Percentiles rank a stretch among this genome's conserved stretches.
phyloP scores from a whole-genome alignment of 371 early-diverging fungal species.

The Saksenaea oblongispora region DNA sequence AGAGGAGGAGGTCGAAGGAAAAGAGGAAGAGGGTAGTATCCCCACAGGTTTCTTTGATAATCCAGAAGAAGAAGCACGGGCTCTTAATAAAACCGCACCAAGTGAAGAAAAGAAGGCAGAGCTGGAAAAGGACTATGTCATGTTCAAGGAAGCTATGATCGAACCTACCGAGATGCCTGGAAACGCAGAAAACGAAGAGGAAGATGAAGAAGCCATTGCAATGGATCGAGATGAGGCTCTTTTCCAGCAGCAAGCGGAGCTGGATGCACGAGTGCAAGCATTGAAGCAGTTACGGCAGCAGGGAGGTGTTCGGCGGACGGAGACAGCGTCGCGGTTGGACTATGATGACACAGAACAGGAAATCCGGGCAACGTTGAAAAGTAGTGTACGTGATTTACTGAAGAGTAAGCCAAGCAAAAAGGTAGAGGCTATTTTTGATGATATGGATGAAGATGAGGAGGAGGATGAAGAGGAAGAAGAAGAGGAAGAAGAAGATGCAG shows the following conservation, averaged over 20 bases:
- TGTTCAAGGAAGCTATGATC: constrained; percentile 40
- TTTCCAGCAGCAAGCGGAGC: constrained; percentile 34
- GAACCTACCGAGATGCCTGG: constrained; percentile 28
- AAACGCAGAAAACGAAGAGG: constrained; percentile 20
- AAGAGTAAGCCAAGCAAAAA: constrained; percentile 41
- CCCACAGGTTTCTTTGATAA: constrained; percentile 53
- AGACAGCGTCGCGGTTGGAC: background rate
- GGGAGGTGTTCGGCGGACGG: constrained; percentile 1
- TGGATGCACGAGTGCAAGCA: constrained; percentile 39
- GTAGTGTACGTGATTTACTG: constrained; percentile 21
- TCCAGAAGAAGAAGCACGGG: constrained; percentile 48
- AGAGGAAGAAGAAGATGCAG: constrained; percentile 66
- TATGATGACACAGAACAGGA: constrained; percentile 18
- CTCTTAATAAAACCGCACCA: constrained; percentile 27
- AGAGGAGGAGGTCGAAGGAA: background rate
- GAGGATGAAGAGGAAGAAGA: constrained; percentile 41
- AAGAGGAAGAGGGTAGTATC: constrained; percentile 9
- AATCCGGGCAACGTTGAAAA: constrained; percentile 76
- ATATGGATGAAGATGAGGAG: constrained; percentile 26
- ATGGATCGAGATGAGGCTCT: constrained; percentile 39
- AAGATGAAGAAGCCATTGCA: constrained; percentile 30
- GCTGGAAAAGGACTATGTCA: constrained; percentile 33
- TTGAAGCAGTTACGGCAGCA: constrained; percentile 32
- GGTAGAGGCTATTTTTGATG: constrained; percentile 57
- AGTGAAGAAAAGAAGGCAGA: constrained; percentile 31